phyloP scores from a whole-genome alignment of 306 rosid species.

The Spatholobus suberectus region DNA sequence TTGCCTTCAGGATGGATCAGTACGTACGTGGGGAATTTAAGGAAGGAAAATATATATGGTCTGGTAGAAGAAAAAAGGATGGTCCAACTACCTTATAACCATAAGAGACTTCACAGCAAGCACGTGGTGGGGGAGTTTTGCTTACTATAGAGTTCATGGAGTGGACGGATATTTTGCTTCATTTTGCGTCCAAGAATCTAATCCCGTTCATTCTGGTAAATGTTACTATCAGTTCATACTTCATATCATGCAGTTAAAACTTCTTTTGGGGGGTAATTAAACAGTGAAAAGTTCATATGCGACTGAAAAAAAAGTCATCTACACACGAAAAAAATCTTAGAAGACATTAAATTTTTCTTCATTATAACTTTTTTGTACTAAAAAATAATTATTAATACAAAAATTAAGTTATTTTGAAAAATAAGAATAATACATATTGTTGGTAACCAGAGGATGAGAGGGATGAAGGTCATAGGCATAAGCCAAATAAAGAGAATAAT shows the following conservation, averaged over 20 bases:
- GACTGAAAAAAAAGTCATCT: background rate
- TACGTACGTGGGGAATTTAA: background rate
- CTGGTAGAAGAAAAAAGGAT: conserved; percentile 27
- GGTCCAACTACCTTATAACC: conserved; percentile 46
- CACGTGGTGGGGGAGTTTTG: conserved; percentile 56
- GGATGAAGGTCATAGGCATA: too few relatives aligned
- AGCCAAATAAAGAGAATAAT: too few relatives aligned
- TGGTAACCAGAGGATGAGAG: too few relatives aligned
- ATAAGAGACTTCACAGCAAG: conserved; percentile 18
- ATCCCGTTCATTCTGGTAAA: conserved; percentile 25
- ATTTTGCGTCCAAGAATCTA: conserved; percentile 38
- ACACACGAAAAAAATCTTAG: background rate
- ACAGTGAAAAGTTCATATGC: background rate
- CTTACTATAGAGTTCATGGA: conserved; percentile 11
- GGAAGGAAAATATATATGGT: background rate
- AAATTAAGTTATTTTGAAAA: too few relatives aligned
- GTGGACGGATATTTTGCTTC: conserved; percentile 41
- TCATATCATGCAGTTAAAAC: background rate
- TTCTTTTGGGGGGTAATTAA: background rate
- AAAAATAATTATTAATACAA: too few relatives aligned
- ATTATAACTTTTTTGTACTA: too few relatives aligned
- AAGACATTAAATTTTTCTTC: background rate
- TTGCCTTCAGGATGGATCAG: background rate
- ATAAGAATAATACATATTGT: too few relatives aligned
- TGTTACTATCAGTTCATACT: conserved; percentile 13